Evolutionary conservation across 2,329 filamentous ascomycete genomes (phyloP).

Genomic region (Fusarium nygamai): DNA sequence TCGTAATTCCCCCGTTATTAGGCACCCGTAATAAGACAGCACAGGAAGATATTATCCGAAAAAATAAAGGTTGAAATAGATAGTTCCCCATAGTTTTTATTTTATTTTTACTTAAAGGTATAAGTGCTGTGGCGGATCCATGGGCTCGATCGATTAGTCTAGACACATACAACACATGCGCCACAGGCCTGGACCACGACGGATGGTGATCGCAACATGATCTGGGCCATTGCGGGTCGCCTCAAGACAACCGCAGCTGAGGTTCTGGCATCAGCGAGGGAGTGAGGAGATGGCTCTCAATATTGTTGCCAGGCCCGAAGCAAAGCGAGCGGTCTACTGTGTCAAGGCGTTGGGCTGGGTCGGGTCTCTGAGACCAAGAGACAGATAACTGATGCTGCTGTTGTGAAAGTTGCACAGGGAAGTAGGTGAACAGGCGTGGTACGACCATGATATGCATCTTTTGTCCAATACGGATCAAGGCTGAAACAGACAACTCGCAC

Average conservation of each 20-base stretch:
- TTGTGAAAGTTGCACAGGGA: background rate
- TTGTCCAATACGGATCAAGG: background rate
- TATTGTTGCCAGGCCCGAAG: background rate
- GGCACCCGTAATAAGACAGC: background rate
- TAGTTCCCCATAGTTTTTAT: background rate
- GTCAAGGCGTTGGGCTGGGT: background rate
- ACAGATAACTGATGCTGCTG: background rate
- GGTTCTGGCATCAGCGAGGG: background rate
- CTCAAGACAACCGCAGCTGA: background rate
- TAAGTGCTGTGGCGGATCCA: background rate
- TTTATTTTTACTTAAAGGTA: background rate
- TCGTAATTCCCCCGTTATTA: background rate
- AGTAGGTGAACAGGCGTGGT: background rate
- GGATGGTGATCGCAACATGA: background rate
- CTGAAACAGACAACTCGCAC: conserved; percentile 13
- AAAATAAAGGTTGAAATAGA: conserved; percentile 9
- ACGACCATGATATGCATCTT: background rate
- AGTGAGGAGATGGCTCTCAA: background rate
- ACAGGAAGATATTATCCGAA: conserved; percentile 9
- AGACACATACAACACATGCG: conserved; percentile 25
- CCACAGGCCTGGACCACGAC: conserved; percentile 34
- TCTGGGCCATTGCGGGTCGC: conserved; percentile 32
- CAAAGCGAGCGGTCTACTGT: background rate
- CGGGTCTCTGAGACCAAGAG: background rate
- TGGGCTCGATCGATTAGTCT: conserved; percentile 34